Evolutionary conservation across 1,284 basidiomycete species (phyloP).

Genomic region (Trichosporon faecale): DNA sequence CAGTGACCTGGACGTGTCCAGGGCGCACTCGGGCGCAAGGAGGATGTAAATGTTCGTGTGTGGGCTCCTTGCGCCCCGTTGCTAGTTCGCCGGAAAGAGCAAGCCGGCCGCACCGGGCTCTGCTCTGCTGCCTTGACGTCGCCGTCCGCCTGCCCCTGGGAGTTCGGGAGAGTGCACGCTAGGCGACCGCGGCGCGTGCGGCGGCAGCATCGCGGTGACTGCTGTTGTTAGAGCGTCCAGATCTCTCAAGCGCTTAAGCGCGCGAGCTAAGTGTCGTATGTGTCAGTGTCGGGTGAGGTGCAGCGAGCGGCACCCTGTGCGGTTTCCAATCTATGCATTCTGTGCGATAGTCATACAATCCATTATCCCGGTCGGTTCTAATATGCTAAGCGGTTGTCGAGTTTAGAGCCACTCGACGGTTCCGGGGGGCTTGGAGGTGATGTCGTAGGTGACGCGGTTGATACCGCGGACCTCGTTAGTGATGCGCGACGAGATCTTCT

Average conservation of each 20-base stretch:
- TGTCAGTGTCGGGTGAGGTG: neutral
- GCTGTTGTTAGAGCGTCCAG: no score
- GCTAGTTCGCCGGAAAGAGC: neutral
- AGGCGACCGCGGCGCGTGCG: no score
- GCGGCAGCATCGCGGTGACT: no score
- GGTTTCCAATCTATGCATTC: slow-evolving; percentile 2
- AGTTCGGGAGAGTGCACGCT: no score
- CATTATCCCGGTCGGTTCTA: slow-evolving; percentile 1
- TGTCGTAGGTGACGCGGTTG: slow-evolving; percentile 92
- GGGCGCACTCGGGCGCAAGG: neutral
- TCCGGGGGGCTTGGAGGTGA: slow-evolving; percentile 95
- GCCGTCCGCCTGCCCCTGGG: no score
- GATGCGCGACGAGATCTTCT: slow-evolving; percentile 90
- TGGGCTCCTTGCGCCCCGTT: neutral
- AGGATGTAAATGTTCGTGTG: neutral
- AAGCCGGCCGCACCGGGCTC: neutral
- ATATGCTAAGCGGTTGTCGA: neutral
- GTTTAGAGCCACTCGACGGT: slow-evolving; percentile 53
- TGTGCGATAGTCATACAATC: neutral
- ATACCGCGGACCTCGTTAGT: slow-evolving; percentile 89
- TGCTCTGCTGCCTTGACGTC: neutral
- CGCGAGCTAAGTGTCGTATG: no score
- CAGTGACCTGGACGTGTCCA: neutral
- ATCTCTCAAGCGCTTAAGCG: neutral
- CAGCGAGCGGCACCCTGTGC: neutral